A percentile compares a stretch with the other conserved stretches of the same genome.
These are phyloP conservation scores for Penicillium fimorum DNA, from an alignment of 495 filamentous ascomycete species.

Conservation along the genomic window DNA sequence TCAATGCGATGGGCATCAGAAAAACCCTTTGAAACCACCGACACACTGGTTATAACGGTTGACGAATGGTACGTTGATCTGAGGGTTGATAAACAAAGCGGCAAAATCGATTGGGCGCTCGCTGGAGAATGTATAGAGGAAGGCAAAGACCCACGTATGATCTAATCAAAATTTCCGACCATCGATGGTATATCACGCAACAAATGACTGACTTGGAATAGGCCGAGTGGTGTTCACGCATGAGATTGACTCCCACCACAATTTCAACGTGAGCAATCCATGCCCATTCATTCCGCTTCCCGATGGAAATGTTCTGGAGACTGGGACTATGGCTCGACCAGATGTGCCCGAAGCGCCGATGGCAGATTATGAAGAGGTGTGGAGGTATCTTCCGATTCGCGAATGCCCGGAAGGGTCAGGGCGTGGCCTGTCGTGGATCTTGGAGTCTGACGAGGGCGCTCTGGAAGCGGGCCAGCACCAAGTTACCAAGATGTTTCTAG, in stretches of 20 bases:
- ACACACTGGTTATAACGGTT: slow-evolving; percentile 20
- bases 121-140: slow-evolving; percentile 8
- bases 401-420: not conserved
- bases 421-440: slow-evolving; percentile 8
- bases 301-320: slow-evolving; percentile 23
- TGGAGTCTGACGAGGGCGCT: slow-evolving; percentile 10
- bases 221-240: slow-evolving; percentile 16
- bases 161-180: not conserved
- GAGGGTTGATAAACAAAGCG: slow-evolving; percentile 20
- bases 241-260: slow-evolving; percentile 18
- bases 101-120: slow-evolving; percentile 27
- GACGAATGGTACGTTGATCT: slow-evolving; percentile 19
- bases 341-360: slow-evolving; percentile 21
- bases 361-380: slow-evolving; percentile 15
- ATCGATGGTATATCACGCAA: not conserved
- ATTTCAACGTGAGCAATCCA: slow-evolving; percentile 12
- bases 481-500: not conserved
- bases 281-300: slow-evolving; percentile 16
- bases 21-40: slow-evolving; percentile 15
- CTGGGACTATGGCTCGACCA: slow-evolving; percentile 23
- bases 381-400: slow-evolving; percentile 5
- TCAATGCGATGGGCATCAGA: slow-evolving; percentile 23
- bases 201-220: not conserved
- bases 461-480: not conserved
- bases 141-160: not conserved